Evolutionary conservation across 2,329 filamentous ascomycete genomes (phyloP), one percentile per base, ranked within the genome.

Genomic region (Ceratocystis variospora): DNA sequence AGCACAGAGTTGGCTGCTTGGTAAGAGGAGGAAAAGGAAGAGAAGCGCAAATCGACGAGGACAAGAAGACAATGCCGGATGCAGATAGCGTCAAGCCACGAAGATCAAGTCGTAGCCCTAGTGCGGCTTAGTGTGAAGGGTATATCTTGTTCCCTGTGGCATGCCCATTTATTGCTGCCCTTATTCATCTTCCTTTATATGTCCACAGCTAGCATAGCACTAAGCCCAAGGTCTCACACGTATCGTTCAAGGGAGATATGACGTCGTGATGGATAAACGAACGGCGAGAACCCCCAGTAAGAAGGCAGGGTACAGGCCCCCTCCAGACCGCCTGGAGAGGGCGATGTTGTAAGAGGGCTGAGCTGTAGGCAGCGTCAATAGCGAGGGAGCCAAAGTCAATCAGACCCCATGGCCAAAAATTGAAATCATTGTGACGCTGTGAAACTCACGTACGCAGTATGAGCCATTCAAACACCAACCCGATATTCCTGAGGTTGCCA

Each of bases 201-300:
- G 33, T 59, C 8, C 55, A 59, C 55, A 28, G 50, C 50, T 28
- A 25, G 28, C 50, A 19, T 12, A 28, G 31, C 31, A 15, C 37
- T 41, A 41, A 12, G 55, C 17, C 55, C 28, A 33, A 59, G 55
- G 55, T 59, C 55, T 59, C 55, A 59, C 55, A 59, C 55, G 55
- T 59, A 15, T 31, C 55, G 17, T 59, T 59, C 55, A 22, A 59
- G 55, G 28, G 55, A 59, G 28, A 59, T 19, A 50, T 57, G 55
- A 59, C 55, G 28, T 59, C 55, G 55, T 25, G 55, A 31, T 31
- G 55, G n/a, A 33, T 31, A 33, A 57, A 1, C 6, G 25, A n/a
- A 28, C 15, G 12, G 17, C 17, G 28, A 31, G 28, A n/a, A 17
- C 3, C 15, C 22, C 3, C 7, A 59, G 12, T 59, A 17, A 31